Conservation (phyloP, 306 rosid species). For the Malus sieversii region DNA sequence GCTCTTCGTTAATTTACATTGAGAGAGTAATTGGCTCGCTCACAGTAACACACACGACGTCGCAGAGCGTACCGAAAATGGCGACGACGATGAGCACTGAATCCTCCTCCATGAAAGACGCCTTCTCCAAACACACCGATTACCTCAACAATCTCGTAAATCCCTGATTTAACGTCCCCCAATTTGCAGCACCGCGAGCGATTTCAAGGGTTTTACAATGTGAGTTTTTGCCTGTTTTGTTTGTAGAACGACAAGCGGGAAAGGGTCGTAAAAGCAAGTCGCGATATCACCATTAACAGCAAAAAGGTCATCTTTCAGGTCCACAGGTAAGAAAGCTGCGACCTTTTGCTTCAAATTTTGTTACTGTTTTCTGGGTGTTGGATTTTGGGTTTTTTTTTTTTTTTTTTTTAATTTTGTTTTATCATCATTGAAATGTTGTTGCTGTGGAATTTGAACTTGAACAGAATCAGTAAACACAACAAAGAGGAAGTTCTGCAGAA, state of each 20-base stretch:
- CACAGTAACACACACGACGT: conserved; percentile 40
- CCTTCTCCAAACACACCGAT: conserved; percentile 56
- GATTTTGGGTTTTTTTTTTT: no score
- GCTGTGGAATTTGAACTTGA: conserved; percentile 6
- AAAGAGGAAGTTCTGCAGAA: conserved; percentile 72
- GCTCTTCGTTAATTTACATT: not conserved
- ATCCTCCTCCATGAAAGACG: conserved; percentile 49
- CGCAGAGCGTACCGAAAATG: conserved; percentile 40
- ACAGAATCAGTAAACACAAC: conserved; percentile 75
- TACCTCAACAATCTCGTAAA: conserved; percentile 72
- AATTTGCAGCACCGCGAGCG: not conserved
- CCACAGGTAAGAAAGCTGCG: conserved; percentile 54
- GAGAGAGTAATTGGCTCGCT: not conserved
- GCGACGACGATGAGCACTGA: conserved; percentile 52
- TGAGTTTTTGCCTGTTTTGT: not conserved
- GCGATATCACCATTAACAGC: conserved; percentile 87
- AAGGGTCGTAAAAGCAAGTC: conserved; percentile 89
- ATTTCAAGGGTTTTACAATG: not conserved
- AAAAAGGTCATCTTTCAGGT: conserved; percentile 97
- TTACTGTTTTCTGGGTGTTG: not conserved
- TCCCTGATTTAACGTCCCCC: not conserved
- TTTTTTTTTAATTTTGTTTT: no score
- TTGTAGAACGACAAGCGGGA: conserved; percentile 85
- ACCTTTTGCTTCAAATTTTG: not conserved
- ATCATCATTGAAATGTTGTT: not conserved